Base-by-base conservation (phyloP, 805 yeast species). In the Kuraishia piskuri region DNA sequence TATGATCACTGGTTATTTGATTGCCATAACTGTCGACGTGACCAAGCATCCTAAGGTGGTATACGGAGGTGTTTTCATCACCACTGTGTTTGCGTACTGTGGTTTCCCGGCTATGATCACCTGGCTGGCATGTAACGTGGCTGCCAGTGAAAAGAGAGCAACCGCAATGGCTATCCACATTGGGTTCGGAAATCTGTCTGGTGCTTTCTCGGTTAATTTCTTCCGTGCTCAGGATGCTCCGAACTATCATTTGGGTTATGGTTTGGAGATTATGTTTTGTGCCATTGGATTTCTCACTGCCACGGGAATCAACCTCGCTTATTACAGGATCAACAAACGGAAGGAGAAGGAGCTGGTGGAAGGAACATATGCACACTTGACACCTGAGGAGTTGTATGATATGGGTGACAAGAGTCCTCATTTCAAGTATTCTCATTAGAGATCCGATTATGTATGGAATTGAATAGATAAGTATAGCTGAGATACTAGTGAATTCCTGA, bases 341-440 rank as follows among this genome's bases (percentile, higher is more conserved):
- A 61, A 67, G 44, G 55, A 53, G 46, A 51, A 52, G 20, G 67
- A 62, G 36, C 53, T 67, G 48, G 49, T 55, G 24, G 59, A 59
- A 24, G 77, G 75, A 1, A 59, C 58, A 36, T 72, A 64, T 53
- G 71, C 64, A 51, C 58, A 56, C 8, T 56, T 57, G 49, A 57
- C 65, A 4, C 63, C 60, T 23, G 56, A 57, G 24, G 65, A 70
- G 50, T 58, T 72, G 46, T 52, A 60, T 23, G 61, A 59, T 48
- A 61, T 70, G 73, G 77, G 76, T 22, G 76, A 73, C 60, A 70
- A 68, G 57, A 66, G 66, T 52, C 77, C 77, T 1, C 63, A 65
- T 52, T 73, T 67, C 55, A 56, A 57, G 12, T 73, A 73, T 25
- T n/a, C 56, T 48, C 54, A 17, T 55, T 55, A 26, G 40, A 31